These are phyloP conservation scores for Dictyostelium brefeldianum DNA, from an alignment of 78 protist species.

Conservation along the genomic window DNA sequence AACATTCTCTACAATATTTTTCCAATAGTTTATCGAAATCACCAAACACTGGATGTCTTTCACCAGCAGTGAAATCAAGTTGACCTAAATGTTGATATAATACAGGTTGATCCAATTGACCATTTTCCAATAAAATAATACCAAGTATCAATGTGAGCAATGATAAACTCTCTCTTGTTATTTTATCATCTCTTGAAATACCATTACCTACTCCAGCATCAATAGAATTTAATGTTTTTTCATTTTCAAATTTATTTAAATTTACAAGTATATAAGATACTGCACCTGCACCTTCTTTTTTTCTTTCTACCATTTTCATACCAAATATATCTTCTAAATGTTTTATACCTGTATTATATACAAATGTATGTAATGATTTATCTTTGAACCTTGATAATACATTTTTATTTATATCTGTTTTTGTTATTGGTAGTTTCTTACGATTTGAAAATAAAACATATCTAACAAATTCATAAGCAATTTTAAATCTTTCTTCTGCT, in stretches of 20 bases:
- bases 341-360: conserved; percentile 1
- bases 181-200: background rate
- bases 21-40: conserved; percentile 53
- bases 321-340: conserved; percentile 48
- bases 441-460: conserved; percentile 46
- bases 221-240: background rate
- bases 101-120: background rate
- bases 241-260: background rate
- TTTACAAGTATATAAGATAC: background rate
- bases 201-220: background rate
- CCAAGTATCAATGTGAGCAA: conserved; percentile 8
- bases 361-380: background rate
- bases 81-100: background rate
- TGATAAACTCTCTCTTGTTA: background rate
- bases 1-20: conserved; percentile 10
- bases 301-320: background rate
- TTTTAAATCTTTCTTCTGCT: conserved; percentile 8
- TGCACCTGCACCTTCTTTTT: background rate
- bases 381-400: conserved; percentile 28
- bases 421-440: conserved; percentile 39
- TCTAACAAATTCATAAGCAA: conserved; percentile 66
- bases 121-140: conserved; percentile 22
- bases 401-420: conserved; percentile 14
- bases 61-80: conserved; percentile 20
- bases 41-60: conserved; percentile 40